A percentile compares a stretch with the other conserved stretches of the same genome.
These are phyloP conservation scores for Trametes pubescens DNA, from an alignment of 1,284 basidiomycete species.

Conservation along the genomic window DNA sequence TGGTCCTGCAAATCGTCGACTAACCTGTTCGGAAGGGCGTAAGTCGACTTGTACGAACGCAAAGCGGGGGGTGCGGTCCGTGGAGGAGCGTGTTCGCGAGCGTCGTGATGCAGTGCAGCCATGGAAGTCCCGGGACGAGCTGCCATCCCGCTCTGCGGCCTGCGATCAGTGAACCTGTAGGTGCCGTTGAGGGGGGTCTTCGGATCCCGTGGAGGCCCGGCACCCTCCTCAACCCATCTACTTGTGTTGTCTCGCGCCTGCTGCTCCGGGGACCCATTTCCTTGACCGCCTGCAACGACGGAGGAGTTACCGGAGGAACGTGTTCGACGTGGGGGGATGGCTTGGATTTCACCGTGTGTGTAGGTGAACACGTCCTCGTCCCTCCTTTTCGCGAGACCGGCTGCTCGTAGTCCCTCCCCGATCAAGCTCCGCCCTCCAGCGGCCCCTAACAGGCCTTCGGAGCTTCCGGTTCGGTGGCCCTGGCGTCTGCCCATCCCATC, in stretches of 20 bases:
- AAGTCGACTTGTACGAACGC: constrained; percentile 46
- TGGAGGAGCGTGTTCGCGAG: constrained; percentile 36
- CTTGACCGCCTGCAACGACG: constrained; percentile 23
- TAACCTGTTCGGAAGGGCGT: constrained; percentile 37
- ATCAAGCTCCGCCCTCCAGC: constrained; percentile 60
- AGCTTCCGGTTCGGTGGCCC: constrained; percentile 65
- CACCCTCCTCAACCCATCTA: constrained; percentile 28
- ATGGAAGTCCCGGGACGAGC: constrained; percentile 60
- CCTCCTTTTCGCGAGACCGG: constrained; percentile 61
- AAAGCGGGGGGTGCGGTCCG: constrained; percentile 47
- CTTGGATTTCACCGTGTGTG: constrained; percentile 23
- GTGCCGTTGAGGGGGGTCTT: constrained; percentile 36
- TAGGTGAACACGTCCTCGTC: constrained; percentile 52
- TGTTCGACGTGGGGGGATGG: constrained; percentile 29
- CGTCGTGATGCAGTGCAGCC: constrained; percentile 50
- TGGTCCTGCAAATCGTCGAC: constrained; percentile 21
- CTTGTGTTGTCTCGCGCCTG: constrained; percentile 12
- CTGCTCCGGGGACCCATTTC: constrained; percentile 27
- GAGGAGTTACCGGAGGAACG: constrained; percentile 38
- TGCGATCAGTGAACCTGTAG: constrained; percentile 26
- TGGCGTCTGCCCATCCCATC: constrained; percentile 49
- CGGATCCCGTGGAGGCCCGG: constrained; percentile 33
- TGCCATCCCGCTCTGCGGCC: constrained; percentile 35
- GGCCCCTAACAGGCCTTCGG: constrained; percentile 63
- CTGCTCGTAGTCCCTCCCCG: constrained; percentile 75